A percentile compares a stretch with the other conserved stretches of the same genome.
Conservation (phyloP, 495 filamentous ascomycete species). For the Cercophora newfieldiana region DNA sequence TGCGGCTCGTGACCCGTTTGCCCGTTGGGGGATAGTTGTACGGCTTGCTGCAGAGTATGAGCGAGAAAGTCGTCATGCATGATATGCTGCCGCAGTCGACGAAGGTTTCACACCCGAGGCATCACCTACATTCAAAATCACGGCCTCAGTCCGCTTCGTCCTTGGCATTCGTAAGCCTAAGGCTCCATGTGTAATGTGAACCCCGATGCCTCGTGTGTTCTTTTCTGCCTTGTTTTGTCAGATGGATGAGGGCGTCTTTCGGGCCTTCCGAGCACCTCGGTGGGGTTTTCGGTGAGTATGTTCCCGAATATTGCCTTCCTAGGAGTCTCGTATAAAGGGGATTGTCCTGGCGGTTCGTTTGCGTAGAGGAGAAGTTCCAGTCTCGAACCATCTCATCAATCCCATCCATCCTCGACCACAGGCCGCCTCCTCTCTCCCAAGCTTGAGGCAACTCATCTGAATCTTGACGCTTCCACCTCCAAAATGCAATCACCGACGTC, state of each 20-base stretch:
- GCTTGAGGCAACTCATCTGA: no score
- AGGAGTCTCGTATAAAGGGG: background rate
- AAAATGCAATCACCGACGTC: no score
- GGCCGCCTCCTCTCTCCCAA: background rate
- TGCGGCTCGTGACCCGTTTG: background rate
- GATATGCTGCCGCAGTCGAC: background rate
- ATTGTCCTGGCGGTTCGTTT: background rate
- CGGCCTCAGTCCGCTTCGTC: background rate
- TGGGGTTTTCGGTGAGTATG: background rate
- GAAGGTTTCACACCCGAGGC: background rate
- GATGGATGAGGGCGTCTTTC: background rate
- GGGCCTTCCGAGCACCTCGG: background rate
- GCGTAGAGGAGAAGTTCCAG: background rate
- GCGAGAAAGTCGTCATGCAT: background rate
- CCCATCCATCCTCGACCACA: no score
- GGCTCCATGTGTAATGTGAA: background rate
- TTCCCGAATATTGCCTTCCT: background rate
- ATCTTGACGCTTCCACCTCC: no score
- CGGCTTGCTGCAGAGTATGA: background rate
- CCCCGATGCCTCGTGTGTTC: background rate
- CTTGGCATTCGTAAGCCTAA: background rate
- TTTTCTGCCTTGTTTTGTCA: background rate
- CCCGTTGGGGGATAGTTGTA: background rate
- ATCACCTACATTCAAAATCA: background rate
- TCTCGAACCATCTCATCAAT: background rate